Evolutionary conservation across 202 grass and related monocot genomes (phyloP), one percentile per base, ranked within the genome.

Genomic region (Zoysia matrella): DNA sequence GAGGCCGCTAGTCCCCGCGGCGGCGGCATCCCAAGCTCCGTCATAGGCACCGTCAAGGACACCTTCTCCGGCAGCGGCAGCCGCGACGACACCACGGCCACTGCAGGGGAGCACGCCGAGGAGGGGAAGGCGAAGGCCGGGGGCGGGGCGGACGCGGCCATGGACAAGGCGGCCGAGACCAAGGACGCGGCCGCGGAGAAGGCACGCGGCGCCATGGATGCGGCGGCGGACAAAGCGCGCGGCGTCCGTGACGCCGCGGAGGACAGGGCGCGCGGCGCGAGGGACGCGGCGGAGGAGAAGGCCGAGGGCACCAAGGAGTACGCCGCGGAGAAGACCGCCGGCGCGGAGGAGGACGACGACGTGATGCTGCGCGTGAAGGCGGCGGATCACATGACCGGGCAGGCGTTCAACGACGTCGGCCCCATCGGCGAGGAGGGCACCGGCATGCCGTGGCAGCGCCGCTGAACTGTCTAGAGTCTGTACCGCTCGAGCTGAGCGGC

Each of bases 361-460:
- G 71, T 79, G 55, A 77, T 92, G 83, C 36, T 87, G 49, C 67
- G 88, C 12, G 90, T 82, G 69, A 95, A 92, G 80, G 88, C 46
- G 43, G 90, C 88, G 7, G 85, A 96, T 55, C 88, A 96, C 69
- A 90, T 90, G 88, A 92, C 85, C 2, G 90, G 93, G 60, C 81
- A 77, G 40, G 42, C 53, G 49, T 92, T 92, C 80, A 92, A 86
- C 71, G 93, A 92, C 75, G 82, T 86, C 3, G 90, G 83, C 18
- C 57, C 47, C 49, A 85, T 92, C 79, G 87, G 90, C 0, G 90
- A 62, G 42, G 83, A 82, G 73, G 79, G 89, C 82, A 91, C 73
- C 39, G 80, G 80, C 41, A 12, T 77, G n/a, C 64, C 76, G 36
- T n/a, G 69, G 1, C 81, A 13, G 36, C n/a, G 39, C 42, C 55